phyloP scores from a whole-genome alignment of 192 early-diverging fungal species.

The Rhizophagus prolifer region DNA sequence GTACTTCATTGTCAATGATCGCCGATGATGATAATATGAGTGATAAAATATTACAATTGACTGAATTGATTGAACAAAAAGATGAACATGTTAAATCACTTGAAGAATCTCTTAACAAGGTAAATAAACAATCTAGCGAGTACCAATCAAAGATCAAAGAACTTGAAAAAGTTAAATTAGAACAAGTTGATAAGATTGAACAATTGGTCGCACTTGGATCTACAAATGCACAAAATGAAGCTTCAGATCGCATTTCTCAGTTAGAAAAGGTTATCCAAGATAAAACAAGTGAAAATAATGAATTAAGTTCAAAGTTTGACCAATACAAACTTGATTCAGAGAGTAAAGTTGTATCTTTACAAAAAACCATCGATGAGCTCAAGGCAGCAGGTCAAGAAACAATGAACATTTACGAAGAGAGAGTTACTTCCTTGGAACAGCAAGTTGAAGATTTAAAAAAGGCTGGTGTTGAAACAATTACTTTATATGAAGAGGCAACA shows the following conservation, averaged over 20 bases:
- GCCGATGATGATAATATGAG: slow-evolving; percentile 24
- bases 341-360: slow-evolving; percentile 3
- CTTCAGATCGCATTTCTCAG: slow-evolving; percentile 15
- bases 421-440: slow-evolving; percentile 30
- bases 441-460: slow-evolving; percentile 44
- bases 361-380: slow-evolving; percentile 38
- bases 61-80: slow-evolving; percentile 25
- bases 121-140: slow-evolving; percentile 34
- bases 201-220: slow-evolving; percentile 9
- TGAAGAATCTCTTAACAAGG: slow-evolving; percentile 33
- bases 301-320: slow-evolving; percentile 16
- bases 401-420: slow-evolving; percentile 46
- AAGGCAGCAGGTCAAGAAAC: slow-evolving; percentile 48
- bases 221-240: background rate
- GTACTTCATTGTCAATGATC: background rate
- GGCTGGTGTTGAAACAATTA: slow-evolving; percentile 15
- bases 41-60: slow-evolving; percentile 27
- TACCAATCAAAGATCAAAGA: slow-evolving; percentile 40
- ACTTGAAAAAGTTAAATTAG: slow-evolving; percentile 37
- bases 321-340: slow-evolving; percentile 3
- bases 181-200: slow-evolving; percentile 38
- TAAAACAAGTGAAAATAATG: slow-evolving; percentile 32
- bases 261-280: slow-evolving; percentile 37
- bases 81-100: slow-evolving; percentile 34
- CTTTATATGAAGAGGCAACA: slow-evolving; percentile 31